Evolutionary conservation across 75 land plant species (phyloP).

Genomic region (Azolla pinnata): DNA sequence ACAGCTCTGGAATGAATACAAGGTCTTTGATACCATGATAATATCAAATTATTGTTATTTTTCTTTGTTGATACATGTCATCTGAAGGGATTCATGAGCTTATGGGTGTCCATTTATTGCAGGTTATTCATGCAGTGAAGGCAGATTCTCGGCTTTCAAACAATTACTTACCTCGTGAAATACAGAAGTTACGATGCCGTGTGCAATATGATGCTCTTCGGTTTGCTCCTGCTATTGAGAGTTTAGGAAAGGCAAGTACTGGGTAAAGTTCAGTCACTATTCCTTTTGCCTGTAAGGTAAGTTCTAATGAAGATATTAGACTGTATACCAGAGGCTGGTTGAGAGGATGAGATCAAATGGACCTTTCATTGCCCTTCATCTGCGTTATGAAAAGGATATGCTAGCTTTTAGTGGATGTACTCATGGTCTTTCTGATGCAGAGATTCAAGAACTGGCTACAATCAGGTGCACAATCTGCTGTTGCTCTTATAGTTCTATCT

Average conservation of each 20-base stretch:
- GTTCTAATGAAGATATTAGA: too few relatives aligned
- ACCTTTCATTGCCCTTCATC: slow-evolving; percentile 77
- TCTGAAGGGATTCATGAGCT: background rate
- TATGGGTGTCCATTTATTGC: slow-evolving; percentile 3
- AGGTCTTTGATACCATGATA: slow-evolving; percentile 34
- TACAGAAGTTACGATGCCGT: slow-evolving; percentile 69
- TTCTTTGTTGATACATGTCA: background rate
- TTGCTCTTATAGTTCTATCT: background rate
- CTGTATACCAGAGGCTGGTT: slow-evolving; percentile 65
- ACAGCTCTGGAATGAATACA: slow-evolving; percentile 56
- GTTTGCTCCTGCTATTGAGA: slow-evolving; percentile 59
- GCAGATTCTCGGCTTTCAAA: slow-evolving; percentile 92
- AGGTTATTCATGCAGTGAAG: slow-evolving; percentile 90
- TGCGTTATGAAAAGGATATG: slow-evolving; percentile 94
- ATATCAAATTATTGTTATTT: background rate
- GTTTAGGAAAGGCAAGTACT: slow-evolving; percentile 46
- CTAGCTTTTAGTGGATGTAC: slow-evolving; percentile 82
- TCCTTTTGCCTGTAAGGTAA: too few relatives aligned
- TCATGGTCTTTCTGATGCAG: slow-evolving; percentile 42
- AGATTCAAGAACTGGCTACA: slow-evolving; percentile 48
- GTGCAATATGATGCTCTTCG: slow-evolving; percentile 68
- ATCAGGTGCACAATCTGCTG: slow-evolving; percentile 41
- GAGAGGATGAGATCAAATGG: slow-evolving; percentile 65
- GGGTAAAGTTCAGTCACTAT: too few relatives aligned
- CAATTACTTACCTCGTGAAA: slow-evolving; percentile 55